Evolutionary conservation across 2,329 filamentous ascomycete genomes (phyloP).

Genomic region (Apiospora pterosperma): DNA sequence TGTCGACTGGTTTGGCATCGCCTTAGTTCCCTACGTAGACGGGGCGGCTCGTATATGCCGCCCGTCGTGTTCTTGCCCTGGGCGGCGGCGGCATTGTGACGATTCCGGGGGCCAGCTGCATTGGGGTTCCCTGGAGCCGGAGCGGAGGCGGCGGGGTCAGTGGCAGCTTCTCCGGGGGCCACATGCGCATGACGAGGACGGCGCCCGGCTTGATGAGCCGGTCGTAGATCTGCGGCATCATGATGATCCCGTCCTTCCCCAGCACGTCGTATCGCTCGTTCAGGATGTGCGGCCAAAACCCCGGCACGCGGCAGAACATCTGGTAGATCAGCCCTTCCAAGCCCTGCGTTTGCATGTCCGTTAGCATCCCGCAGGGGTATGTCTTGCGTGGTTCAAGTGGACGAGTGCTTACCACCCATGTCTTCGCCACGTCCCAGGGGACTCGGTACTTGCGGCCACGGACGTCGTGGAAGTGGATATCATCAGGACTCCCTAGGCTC

Average conservation of each 20-base stretch:
- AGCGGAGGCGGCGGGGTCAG: neutral
- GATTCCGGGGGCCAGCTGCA: too few species aligned
- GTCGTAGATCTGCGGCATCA: neutral
- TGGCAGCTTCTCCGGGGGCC: neutral
- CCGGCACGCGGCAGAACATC: neutral
- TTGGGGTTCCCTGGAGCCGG: too few species aligned
- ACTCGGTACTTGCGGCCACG: neutral
- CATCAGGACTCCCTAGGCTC: neutral
- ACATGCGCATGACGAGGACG: neutral
- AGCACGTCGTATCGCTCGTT: neutral
- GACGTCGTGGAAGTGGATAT: neutral
- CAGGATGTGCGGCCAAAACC: neutral
- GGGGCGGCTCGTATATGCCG: neutral
- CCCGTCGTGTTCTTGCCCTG: neutral
- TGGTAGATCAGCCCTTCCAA: neutral
- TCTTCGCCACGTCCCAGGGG: neutral
- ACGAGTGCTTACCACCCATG: neutral
- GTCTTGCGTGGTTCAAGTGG: neutral
- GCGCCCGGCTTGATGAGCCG: neutral
- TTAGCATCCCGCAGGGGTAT: too few species aligned
- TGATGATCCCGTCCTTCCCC: neutral
- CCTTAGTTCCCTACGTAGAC: neutral
- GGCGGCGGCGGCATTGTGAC: neutral
- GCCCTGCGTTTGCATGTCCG: neutral
- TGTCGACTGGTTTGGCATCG: neutral